Evolutionary conservation across 176 grass and related monocot genomes (phyloP).

Genomic region (Musa acuminata): DNA sequence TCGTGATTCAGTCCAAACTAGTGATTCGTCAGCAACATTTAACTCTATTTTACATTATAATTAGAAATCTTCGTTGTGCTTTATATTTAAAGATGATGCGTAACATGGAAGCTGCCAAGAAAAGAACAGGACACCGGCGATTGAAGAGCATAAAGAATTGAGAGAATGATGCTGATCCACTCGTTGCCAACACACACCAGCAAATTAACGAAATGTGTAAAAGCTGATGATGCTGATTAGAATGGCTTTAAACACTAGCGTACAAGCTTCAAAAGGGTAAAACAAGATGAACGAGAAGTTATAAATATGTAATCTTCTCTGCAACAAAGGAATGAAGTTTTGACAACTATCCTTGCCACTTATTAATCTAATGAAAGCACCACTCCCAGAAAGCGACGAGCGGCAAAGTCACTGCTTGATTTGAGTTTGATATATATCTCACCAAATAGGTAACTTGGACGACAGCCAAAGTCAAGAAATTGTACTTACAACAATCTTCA

Average conservation of each 20-base stretch:
- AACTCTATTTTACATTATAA: too few relatives aligned
- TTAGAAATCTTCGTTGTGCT: too few relatives aligned
- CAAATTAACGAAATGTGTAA: too few relatives aligned
- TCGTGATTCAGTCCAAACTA: too few relatives aligned
- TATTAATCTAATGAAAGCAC: neutral
- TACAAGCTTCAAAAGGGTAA: neutral
- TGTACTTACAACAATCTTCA: constrained; percentile 2
- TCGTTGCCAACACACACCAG: too few relatives aligned
- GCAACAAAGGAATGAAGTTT: neutral
- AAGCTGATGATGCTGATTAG: too few relatives aligned
- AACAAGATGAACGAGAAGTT: neutral
- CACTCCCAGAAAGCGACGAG: neutral
- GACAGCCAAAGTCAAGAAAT: neutral
- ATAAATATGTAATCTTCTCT: neutral
- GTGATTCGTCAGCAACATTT: too few relatives aligned
- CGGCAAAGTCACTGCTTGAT: neutral
- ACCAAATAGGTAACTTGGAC: neutral
- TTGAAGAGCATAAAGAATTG: too few relatives aligned
- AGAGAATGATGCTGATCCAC: too few relatives aligned
- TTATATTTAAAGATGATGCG: too few relatives aligned
- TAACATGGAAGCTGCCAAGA: too few relatives aligned
- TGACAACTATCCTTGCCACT: neutral
- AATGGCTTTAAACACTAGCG: neutral
- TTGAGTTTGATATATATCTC: neutral
- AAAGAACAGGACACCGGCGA: too few relatives aligned